Evolutionary conservation across 306 rosid species (phyloP).

Genomic region (Trichosanthes truncata): DNA sequence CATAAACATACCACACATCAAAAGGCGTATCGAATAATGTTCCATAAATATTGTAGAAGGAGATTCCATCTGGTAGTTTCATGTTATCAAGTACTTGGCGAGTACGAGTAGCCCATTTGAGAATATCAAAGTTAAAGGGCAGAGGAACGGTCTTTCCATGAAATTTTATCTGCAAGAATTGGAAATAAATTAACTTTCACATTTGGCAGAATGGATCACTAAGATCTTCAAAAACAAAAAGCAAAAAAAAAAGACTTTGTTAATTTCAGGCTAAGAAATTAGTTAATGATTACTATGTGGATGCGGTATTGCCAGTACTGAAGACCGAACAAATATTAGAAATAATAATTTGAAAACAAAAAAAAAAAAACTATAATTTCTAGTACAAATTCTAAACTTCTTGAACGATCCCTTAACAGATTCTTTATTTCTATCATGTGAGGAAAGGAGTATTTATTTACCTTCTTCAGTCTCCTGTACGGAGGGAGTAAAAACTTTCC

Average conservation of each 20-base stretch:
- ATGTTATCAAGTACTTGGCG: conserved; percentile 45
- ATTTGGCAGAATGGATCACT: background rate
- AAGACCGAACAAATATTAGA: background rate
- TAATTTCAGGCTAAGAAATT: background rate
- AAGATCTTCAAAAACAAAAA: background rate
- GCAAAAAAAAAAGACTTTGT: background rate
- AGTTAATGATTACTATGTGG: background rate
- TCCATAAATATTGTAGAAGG: conserved; percentile 85
- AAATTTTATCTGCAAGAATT: conserved; percentile 52
- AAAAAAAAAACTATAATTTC: background rate
- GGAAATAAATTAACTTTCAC: background rate
- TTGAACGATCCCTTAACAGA: background rate
- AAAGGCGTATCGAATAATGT: conserved; percentile 67
- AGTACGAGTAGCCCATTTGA: conserved; percentile 63
- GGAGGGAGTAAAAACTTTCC: background rate
- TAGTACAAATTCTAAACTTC: background rate
- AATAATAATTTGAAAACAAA: background rate
- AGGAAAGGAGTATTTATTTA: background rate
- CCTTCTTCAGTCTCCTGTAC: background rate
- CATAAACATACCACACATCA: conserved; percentile 70
- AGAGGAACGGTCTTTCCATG: conserved; percentile 48
- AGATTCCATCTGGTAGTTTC: conserved; percentile 64
- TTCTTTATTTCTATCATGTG: background rate
- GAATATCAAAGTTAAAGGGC: conserved; percentile 68
- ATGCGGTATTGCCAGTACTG: background rate